These are phyloP conservation scores for Alternaria conjuncta DNA, from an alignment of 2,329 filamentous ascomycete genomes.

Conservation along the genomic window DNA sequence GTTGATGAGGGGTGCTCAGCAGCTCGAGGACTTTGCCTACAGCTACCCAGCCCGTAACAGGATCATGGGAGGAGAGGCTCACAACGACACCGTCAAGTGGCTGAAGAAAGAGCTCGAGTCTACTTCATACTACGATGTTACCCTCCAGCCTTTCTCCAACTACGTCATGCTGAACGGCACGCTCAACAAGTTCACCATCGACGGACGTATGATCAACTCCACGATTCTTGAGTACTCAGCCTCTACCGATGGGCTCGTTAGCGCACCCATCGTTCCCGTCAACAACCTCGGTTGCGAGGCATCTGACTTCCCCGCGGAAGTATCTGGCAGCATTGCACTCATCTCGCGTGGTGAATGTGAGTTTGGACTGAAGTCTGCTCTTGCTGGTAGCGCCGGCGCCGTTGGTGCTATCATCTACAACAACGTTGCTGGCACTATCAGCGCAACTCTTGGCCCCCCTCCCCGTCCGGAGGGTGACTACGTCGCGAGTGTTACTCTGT, in stretches of 20 bases:
- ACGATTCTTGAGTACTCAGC: slow-evolving; percentile 35
- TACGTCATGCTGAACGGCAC: slow-evolving; percentile 30
- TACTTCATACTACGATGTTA: slow-evolving; percentile 47
- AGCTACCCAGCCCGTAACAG: slow-evolving; percentile 46
- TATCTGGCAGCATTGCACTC: slow-evolving; percentile 71
- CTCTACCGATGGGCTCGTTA: slow-evolving; percentile 28
- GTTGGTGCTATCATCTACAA: slow-evolving; percentile 77
- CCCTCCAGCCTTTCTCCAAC: slow-evolving; percentile 36
- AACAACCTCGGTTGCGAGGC: slow-evolving; percentile 41
- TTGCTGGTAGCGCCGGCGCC: slow-evolving; percentile 73
- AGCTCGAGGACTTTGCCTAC: slow-evolving; percentile 49
- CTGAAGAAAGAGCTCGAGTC: slow-evolving; percentile 41
- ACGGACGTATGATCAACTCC: slow-evolving; percentile 14
- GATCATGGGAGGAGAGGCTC: slow-evolving; percentile 46
- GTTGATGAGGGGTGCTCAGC: slow-evolving; percentile 37
- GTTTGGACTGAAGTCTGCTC: slow-evolving; percentile 73
- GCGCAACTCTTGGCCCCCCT: slow-evolving; percentile 72
- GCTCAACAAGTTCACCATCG: slow-evolving; percentile 27
- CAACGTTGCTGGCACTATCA: slow-evolving; percentile 62
- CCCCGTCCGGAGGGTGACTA: slow-evolving; percentile 60
- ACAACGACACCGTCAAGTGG: slow-evolving; percentile 50
- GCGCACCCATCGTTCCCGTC: slow-evolving; percentile 34
- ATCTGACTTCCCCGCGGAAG: slow-evolving; percentile 66
- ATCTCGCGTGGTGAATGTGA: slow-evolving; percentile 72
- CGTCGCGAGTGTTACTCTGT: slow-evolving; percentile 72